phyloP scores from a whole-genome alignment of 805 yeast genomes.

The Komagataella ulmi region DNA sequence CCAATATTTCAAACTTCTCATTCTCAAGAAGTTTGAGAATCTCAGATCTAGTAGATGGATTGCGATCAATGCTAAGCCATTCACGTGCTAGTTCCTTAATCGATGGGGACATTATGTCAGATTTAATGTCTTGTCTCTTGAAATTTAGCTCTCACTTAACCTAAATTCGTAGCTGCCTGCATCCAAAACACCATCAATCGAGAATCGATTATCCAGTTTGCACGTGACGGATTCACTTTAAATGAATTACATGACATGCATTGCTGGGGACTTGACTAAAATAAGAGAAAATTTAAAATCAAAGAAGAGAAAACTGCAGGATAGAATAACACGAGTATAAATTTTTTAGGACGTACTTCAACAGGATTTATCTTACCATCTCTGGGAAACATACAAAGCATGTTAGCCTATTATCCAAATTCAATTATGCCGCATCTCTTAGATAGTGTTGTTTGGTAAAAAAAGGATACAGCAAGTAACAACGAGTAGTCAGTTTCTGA shows the following conservation, averaged over 20 bases:
- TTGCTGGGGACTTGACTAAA: no score
- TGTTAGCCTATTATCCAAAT: no score
- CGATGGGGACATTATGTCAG: background rate
- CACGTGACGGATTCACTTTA: background rate
- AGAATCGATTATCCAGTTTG: background rate
- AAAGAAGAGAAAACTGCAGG: no score
- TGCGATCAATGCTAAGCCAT: conserved; percentile 1
- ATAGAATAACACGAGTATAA: no score
- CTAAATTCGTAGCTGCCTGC: background rate
- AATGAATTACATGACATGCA: no score
- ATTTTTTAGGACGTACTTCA: no score
- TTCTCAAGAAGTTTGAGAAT: conserved; percentile 28
- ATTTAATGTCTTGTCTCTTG: no score
- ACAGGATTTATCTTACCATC: no score
- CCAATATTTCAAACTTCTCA: conserved; percentile 29
- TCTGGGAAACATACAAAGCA: no score
- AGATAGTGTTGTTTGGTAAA: no score
- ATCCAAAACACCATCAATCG: background rate
- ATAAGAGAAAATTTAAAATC: no score
- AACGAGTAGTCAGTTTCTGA: background rate
- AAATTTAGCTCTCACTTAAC: background rate
- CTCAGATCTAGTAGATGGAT: conserved; percentile 35
- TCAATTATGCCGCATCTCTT: background rate
- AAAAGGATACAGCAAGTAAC: background rate
- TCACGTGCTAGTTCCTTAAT: background rate